A percentile compares a stretch with the other conserved stretches of the same genome.
Conservation (phyloP, 495 filamentous ascomycete genomes). For the Penicillium samsonianum region DNA sequence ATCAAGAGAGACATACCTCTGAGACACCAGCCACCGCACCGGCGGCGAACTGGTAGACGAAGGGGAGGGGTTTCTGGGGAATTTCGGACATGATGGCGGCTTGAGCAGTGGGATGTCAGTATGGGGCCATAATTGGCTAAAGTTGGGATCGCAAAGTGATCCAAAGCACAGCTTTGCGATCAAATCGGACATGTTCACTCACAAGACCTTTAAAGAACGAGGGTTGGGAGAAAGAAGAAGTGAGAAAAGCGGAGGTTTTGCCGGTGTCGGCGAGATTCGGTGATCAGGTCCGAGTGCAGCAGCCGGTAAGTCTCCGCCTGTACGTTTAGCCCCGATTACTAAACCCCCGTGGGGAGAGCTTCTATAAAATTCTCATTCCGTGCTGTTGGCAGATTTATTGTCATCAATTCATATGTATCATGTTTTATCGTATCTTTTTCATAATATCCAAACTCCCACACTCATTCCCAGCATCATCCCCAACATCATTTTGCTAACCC, state of each 20-base stretch:
- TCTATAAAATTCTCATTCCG: slow-evolving; percentile 1
- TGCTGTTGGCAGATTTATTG: neutral
- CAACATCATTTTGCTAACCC: slow-evolving; percentile 1
- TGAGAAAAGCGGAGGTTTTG: slow-evolving; percentile 16
- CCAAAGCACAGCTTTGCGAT: neutral
- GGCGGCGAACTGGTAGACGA: slow-evolving; percentile 82
- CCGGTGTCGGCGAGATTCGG: slow-evolving; percentile 33
- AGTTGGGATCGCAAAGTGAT: neutral
- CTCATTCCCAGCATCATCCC: slow-evolving; percentile 12
- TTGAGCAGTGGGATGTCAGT: slow-evolving; percentile 16
- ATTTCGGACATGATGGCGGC: slow-evolving; percentile 58
- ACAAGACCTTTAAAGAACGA: slow-evolving; percentile 20
- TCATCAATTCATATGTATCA: slow-evolving; percentile 9
- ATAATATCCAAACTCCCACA: slow-evolving; percentile 19
- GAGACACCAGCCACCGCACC: slow-evolving; percentile 91
- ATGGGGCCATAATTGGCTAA: neutral
- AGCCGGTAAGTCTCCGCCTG: slow-evolving; percentile 15
- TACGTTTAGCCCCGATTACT: slow-evolving; percentile 21
- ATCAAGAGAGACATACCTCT: slow-evolving; percentile 59
- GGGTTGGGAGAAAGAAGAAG: slow-evolving; percentile 16
- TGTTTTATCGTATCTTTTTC: slow-evolving; percentile 9
- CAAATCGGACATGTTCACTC: slow-evolving; percentile 1
- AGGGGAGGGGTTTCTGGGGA: slow-evolving; percentile 67
- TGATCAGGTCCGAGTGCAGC: slow-evolving; percentile 19
- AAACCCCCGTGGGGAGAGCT: slow-evolving; percentile 21